Evolutionary conservation across 139 green algal genomes (phyloP).

Genomic region (Chlorella sorokiniana): DNA sequence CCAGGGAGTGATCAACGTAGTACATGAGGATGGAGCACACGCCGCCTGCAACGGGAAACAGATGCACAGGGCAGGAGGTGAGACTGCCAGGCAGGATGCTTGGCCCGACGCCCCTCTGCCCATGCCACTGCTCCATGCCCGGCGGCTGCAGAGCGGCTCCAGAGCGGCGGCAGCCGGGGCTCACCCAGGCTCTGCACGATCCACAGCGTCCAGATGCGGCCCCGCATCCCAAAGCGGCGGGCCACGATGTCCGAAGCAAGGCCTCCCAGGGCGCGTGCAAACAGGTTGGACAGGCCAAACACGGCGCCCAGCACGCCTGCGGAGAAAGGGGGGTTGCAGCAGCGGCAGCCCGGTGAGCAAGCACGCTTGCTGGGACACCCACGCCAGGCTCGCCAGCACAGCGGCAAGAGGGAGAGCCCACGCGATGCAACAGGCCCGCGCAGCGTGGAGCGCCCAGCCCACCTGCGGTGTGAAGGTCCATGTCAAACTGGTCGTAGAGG

Average conservation of each 20-base stretch:
- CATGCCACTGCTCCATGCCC: no score
- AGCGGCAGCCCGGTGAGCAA: not conserved
- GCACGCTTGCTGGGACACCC: not conserved
- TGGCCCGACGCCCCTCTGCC: no score
- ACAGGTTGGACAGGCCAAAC: constrained; percentile 94
- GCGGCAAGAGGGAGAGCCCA: no score
- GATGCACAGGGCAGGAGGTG: not conserved
- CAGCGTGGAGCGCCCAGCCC: no score
- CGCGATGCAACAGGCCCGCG: no score
- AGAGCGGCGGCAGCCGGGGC: not conserved
- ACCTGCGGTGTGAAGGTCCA: constrained; percentile 54
- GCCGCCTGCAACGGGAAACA: constrained; percentile 41
- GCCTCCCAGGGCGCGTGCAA: constrained; percentile 83
- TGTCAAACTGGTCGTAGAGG: constrained; percentile 60
- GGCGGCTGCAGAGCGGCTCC: no score
- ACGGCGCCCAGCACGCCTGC: constrained; percentile 70
- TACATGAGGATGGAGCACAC: constrained; percentile 83
- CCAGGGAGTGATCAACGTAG: constrained; percentile 60
- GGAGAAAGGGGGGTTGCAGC: not conserved
- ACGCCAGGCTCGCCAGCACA: not conserved
- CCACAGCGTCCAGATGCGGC: constrained; percentile 77
- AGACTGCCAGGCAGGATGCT: no score
- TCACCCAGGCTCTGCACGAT: constrained; percentile 68
- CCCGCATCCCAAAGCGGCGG: constrained; percentile 70
- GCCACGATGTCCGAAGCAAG: constrained; percentile 63